These are phyloP conservation scores for Hymenoscyphus repandus DNA, from an alignment of 2,329 filamentous ascomycete species.

Conservation along the genomic window DNA sequence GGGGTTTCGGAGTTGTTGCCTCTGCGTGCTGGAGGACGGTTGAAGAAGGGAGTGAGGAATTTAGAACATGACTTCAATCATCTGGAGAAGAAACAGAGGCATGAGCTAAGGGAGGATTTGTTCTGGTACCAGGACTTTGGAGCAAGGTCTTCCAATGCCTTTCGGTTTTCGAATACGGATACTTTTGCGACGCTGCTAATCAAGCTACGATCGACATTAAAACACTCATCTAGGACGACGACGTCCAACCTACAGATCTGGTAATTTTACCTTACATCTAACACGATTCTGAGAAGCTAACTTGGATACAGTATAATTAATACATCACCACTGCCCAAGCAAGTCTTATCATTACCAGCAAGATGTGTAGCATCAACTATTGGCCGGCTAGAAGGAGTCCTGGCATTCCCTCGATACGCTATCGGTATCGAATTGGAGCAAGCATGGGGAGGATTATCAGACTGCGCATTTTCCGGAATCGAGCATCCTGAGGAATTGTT, in stretches of 20 bases:
- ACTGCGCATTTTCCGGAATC: conserved; percentile 10
- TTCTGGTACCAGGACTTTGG: conserved; percentile 15
- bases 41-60: conserved; percentile 5
- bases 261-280: background rate
- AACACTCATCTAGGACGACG: conserved; percentile 5
- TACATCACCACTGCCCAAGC: conserved; percentile 3
- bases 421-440: conserved; percentile 13
- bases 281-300: background rate
- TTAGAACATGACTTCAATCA: conserved; percentile 7
- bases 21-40: conserved; percentile 2
- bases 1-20: background rate
- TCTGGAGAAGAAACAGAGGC: conserved; percentile 3
- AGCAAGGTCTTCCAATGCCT: background rate
- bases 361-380: conserved; percentile 1
- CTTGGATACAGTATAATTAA: conserved; percentile 8
- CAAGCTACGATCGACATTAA: conserved; percentile 5
- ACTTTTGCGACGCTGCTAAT: conserved; percentile 8
- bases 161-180: conserved; percentile 5
- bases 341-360: conserved; percentile 5
- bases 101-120: conserved; percentile 5
- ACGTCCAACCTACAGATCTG: conserved; percentile 8
- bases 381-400: conserved; percentile 1
- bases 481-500: conserved; percentile 5
- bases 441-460: conserved; percentile 9
- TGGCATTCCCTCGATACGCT: conserved; percentile 7